Evolutionary conservation across 805 yeast genomes (phyloP).

Genomic region (Candida piceae): DNA sequence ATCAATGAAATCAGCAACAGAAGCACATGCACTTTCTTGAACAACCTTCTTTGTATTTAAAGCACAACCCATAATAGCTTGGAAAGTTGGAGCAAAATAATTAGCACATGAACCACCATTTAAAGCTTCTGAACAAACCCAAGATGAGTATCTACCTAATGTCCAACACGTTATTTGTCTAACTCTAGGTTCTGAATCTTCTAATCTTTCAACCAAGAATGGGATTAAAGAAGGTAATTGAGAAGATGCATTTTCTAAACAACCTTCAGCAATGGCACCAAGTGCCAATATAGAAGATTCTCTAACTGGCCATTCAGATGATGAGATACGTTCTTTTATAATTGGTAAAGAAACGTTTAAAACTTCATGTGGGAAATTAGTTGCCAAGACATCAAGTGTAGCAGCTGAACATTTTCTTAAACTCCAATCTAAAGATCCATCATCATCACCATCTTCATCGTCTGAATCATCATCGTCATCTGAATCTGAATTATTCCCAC

Average conservation of each 20-base stretch:
- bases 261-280: slow-evolving; percentile 93
- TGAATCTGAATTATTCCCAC: slow-evolving; percentile 30
- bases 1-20: slow-evolving; percentile 80
- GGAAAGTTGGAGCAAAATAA: slow-evolving; percentile 72
- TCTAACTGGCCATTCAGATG: slow-evolving; percentile 79
- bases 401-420: slow-evolving; percentile 93
- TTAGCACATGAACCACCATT: slow-evolving; percentile 57
- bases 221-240: slow-evolving; percentile 81
- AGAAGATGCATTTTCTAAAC: slow-evolving; percentile 61
- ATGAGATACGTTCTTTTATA: slow-evolving; percentile 62
- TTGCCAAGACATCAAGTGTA: slow-evolving; percentile 76
- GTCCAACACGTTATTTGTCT: slow-evolving; percentile 97
- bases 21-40: slow-evolving; percentile 91
- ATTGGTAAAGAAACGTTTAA: slow-evolving; percentile 67
- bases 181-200: slow-evolving; percentile 75
- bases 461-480: slow-evolving; percentile 58
- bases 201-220: slow-evolving; percentile 72
- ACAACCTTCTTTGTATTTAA: slow-evolving; percentile 84
- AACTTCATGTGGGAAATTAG: slow-evolving; percentile 61
- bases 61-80: slow-evolving; percentile 68
- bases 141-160: slow-evolving; percentile 71
- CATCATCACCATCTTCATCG: slow-evolving; percentile 69
- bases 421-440: slow-evolving; percentile 76
- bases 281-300: slow-evolving; percentile 92
- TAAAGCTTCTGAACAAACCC: slow-evolving; percentile 73